phyloP scores from a whole-genome alignment of 345 rosid genomes.

The Sonneratia caseolaris region DNA sequence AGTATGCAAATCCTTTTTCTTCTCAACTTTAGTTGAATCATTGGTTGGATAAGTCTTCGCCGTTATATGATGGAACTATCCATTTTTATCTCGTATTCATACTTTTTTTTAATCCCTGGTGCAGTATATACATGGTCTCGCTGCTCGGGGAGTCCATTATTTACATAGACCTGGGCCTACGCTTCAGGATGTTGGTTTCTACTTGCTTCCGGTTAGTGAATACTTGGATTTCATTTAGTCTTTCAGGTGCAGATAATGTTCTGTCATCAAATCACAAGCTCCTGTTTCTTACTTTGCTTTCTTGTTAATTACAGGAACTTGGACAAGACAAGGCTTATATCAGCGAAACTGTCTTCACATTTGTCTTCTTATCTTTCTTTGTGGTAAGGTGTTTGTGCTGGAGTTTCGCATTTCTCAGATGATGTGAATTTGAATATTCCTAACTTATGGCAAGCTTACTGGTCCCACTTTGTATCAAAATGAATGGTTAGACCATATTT shows the following conservation, averaged over 20 bases:
- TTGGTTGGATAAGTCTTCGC: neutral
- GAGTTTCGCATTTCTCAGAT: neutral
- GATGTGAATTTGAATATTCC: neutral
- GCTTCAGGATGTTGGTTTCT: slow-evolving; percentile 84
- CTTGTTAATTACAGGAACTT: slow-evolving; percentile 51
- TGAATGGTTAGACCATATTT: neutral
- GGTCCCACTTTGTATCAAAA: neutral
- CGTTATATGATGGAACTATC: neutral
- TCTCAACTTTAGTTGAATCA: neutral
- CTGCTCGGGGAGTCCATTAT: slow-evolving; percentile 95
- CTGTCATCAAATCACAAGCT: neutral
- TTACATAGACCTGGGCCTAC: slow-evolving; percentile 78
- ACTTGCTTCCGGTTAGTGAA: slow-evolving; percentile 69
- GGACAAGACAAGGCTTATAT: slow-evolving; percentile 90
- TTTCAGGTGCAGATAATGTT: neutral
- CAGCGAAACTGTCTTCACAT: slow-evolving; percentile 75
- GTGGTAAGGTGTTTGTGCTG: slow-evolving; percentile 45
- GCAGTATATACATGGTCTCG: slow-evolving; percentile 39
- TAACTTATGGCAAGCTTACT: neutral
- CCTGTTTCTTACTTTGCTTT: slow-evolving; percentile 1
- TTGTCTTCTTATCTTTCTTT: slow-evolving; percentile 54
- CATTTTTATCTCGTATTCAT: neutral
- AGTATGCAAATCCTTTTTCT: neutral
- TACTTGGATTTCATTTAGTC: neutral
- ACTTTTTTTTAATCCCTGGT: neutral